Evolutionary conservation across 2,329 filamentous ascomycete species (phyloP), one percentile per base, ranked within the genome.

Genomic region (Claviceps sp.): DNA sequence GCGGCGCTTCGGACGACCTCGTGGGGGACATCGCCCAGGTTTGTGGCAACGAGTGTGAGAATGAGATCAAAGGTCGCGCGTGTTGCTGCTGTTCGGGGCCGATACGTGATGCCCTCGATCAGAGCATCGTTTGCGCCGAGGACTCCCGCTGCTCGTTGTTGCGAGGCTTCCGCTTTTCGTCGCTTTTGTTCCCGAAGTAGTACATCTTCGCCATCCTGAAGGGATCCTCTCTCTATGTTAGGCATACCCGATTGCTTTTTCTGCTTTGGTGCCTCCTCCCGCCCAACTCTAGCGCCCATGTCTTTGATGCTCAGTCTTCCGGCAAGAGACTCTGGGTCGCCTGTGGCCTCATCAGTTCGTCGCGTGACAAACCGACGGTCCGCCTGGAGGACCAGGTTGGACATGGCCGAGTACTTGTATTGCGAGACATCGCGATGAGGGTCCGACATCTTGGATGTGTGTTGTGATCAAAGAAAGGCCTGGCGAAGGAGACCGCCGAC

Each of bases 351-450:
- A 71, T 98, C 91, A 61, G 84, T 89, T 63, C 89, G 84, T 67
- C 93, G 84, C 58, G 89, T 89, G 62, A 95, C 85, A 67, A 98
- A 97, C 62, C 93, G 85, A 73, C 90, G 85, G 76, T 98, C 93
- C 74, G 89, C 90, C 87, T 98, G 93, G 81, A 98, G 88, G 67
- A 98, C 93, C 89, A 98, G 85, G 82, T 98, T 98, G 74, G 93
- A 98, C 93, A 98, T 97, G 70, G 88, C 89, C 82, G 89, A 89
- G 81, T 96, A 95, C 72, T 96, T 96, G 80, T 95, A 96, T 72
- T 95, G 90, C 70, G 89, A 90, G 64, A 95, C 87, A 85, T 93
- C 82, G 70, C 80, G 81, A 64, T 84, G 76, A 69, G 81, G 76
- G 68, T 84, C 86, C 69, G 85, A 78, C 87, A 91, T 90, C 54